Evolutionary conservation across 2,329 filamentous ascomycete species (phyloP), one percentile per base, ranked within the genome.

Genomic region (Fusarium virguliforme): DNA sequence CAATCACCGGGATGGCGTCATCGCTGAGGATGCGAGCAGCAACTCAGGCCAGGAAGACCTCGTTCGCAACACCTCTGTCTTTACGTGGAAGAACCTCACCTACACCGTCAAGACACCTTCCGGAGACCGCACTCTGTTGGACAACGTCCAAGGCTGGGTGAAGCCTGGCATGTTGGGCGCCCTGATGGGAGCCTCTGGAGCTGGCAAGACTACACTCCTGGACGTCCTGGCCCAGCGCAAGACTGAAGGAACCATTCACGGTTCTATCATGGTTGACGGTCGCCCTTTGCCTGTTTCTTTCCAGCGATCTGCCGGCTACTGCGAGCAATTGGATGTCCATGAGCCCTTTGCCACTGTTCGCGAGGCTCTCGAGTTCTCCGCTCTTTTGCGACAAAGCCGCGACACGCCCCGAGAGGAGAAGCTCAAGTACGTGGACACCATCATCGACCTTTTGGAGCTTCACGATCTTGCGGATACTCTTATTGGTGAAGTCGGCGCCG

Each of bases 191-290:
- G 89, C 92, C 3, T 92, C 91, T 10, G 93, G 93, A 71, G 94
- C 94, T 15, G 94, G 94, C 57, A 97, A 97, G 81, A 97, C 94
- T 0, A 96, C 94, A 0, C 86, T 97, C 3, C 84, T 97, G 7
- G 94, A 97, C 79, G 92, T 94, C 3, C 86, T 97, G 34, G 94
- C 94, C 6, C 92, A 92, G 67, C 89, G 93, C 73, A 92, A 92
- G 64, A 94, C 91, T 1, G 92, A 93, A 81, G 93, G 93, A 72
- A 90, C 92, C 3, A 92, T 95, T 28, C 84, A 83, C 18, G 93
- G 93, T 48, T 90, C 92, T 57, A 92, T 95, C 84, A 79, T 94
- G 65, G 92, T 95, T 15, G 92, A 95, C 70, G 93, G 93, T 2
- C 87, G 87, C 8, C 89, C 88, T 10, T 86, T 92, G 6, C 91